These are phyloP conservation scores for Aspergillus spinulosporus DNA, from an alignment of 2,329 filamentous ascomycete species.

Conservation along the genomic window DNA sequence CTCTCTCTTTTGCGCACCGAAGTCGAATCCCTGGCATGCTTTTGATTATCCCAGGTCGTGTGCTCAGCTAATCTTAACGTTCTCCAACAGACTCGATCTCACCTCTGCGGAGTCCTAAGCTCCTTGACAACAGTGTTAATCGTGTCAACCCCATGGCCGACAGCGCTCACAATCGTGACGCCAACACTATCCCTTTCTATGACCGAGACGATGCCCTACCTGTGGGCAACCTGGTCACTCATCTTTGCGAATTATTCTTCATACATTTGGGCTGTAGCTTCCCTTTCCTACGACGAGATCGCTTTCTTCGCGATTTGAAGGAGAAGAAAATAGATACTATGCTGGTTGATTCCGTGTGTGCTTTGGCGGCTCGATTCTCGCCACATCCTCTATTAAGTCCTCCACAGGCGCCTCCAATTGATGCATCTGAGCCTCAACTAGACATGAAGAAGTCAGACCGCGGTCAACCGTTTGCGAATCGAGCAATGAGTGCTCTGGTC, in stretches of 20 bases:
- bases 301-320: constrained; percentile 70
- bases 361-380: constrained; percentile 78
- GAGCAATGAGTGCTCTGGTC: constrained; percentile 76
- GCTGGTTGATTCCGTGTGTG: constrained; percentile 81
- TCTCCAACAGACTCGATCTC: constrained; percentile 36
- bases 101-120: constrained; percentile 37
- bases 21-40: background rate
- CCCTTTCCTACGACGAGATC: constrained; percentile 72
- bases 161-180: constrained; percentile 33
- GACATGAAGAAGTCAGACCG: constrained; percentile 60
- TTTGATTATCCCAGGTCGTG: background rate
- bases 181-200: constrained; percentile 66
- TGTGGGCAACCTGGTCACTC: constrained; percentile 72
- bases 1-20: background rate
- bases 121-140: constrained; percentile 21
- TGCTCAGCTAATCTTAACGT: background rate
- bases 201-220: constrained; percentile 69
- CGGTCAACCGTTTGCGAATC: constrained; percentile 74
- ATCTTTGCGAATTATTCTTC: constrained; percentile 80
- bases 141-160: constrained; percentile 25
- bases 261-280: constrained; percentile 80
- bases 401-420: constrained; percentile 54
- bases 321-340: constrained; percentile 83
- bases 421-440: constrained; percentile 32
- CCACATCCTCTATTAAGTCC: constrained; percentile 55